Percentiles rank a stretch among this genome's conserved stretches.
These are phyloP conservation scores for Gleditsia sinensis DNA, from an alignment of 306 rosid species.

Conservation along the genomic window DNA sequence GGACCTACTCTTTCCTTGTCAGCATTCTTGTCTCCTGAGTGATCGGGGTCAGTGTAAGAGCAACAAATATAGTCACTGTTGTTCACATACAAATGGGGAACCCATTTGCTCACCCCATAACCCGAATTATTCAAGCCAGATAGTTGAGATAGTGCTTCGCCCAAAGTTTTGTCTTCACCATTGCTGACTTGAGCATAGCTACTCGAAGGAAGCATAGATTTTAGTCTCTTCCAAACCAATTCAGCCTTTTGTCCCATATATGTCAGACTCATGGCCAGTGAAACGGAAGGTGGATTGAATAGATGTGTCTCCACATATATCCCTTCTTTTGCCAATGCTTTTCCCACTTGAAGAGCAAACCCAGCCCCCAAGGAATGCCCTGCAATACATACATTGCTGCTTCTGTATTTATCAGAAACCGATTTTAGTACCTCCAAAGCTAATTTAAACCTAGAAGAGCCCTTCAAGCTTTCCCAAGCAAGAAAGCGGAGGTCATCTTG, in stretches of 20 bases:
- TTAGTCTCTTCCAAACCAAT: constrained; percentile 76
- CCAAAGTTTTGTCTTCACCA: constrained; percentile 35
- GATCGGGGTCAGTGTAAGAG: constrained; percentile 67
- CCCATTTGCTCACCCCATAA: constrained; percentile 65
- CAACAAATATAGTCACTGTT: constrained; percentile 90
- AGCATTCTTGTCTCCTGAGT: constrained; percentile 38
- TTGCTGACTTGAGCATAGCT: constrained; percentile 43
- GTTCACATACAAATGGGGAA: constrained; percentile 87
- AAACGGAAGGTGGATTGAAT: constrained; percentile 95
- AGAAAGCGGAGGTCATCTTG: constrained; percentile 95
- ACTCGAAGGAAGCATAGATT: constrained; percentile 67
- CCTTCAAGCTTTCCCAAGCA: constrained; percentile 96
- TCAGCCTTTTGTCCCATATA: constrained; percentile 75
- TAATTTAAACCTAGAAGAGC: constrained; percentile 76
- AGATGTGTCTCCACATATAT: constrained; percentile 83
- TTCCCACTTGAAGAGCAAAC: constrained; percentile 90
- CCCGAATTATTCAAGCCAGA: constrained; percentile 46
- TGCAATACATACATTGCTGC: constrained; percentile 77
- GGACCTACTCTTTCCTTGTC: constrained; percentile 55
- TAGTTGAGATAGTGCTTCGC: constrained; percentile 42
- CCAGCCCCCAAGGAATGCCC: constrained; percentile 98
- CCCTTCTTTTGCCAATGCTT: constrained; percentile 80
- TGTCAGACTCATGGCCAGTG: constrained; percentile 71
- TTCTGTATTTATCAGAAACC: constrained; percentile 61
- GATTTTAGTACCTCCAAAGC: constrained; percentile 67